Conservation (phyloP, 1,284 basidiomycete species). For the Melampsora larici-populina region DNA sequence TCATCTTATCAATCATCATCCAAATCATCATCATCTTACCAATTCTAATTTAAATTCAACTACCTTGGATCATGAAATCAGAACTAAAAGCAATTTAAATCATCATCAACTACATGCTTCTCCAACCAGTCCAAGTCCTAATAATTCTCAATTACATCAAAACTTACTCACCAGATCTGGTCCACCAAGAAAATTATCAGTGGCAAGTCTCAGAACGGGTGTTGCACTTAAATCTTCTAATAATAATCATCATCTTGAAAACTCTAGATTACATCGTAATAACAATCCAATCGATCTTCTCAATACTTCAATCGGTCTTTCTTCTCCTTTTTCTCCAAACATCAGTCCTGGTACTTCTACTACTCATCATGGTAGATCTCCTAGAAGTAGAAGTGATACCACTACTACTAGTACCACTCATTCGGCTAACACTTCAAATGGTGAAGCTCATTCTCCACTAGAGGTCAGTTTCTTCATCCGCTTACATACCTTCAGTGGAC, state of each 20-base stretch:
- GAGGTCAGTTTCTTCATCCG: slow-evolving; percentile 11
- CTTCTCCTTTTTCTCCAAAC: slow-evolving; percentile 6
- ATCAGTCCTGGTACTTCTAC: background rate
- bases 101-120: slow-evolving; percentile 7
- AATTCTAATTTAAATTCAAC: background rate
- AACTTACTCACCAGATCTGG: background rate
- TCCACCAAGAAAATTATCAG: slow-evolving; percentile 24
- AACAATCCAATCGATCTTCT: background rate
- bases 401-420: slow-evolving; percentile 15
- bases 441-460: slow-evolving; percentile 28
- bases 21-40: background rate
- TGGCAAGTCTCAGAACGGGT: slow-evolving; percentile 14
- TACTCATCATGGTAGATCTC: slow-evolving; percentile 17
- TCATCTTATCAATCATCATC: slow-evolving; percentile 8
- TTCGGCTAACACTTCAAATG: background rate
- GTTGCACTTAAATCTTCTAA: background rate
- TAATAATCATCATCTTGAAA: background rate
- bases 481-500: background rate
- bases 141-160: slow-evolving; percentile 6
- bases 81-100: slow-evolving; percentile 1
- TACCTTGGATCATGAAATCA: background rate
- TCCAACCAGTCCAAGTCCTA: slow-evolving; percentile 21
- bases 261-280: slow-evolving; percentile 10
- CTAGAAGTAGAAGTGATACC: slow-evolving; percentile 24
- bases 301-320: background rate